Evolutionary conservation across 257 asterid species (phyloP).

Genomic region (Capsicum baccatum): DNA sequence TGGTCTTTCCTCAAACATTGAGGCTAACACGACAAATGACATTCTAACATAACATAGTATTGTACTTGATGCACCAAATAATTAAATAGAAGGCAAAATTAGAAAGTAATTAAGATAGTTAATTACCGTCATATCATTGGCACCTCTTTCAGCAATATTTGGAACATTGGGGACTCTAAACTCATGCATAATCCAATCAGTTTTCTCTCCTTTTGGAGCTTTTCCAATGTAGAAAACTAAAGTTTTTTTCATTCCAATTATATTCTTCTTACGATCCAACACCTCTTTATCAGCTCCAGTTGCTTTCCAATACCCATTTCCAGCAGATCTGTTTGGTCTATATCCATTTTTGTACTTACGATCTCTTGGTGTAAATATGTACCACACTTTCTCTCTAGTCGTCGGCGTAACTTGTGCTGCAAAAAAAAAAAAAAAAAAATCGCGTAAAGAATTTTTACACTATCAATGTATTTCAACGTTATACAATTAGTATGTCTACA

Average conservation of each 20-base stretch:
- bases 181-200: slow-evolving; percentile 47
- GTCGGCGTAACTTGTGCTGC: neutral
- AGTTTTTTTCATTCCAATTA: slow-evolving; percentile 33
- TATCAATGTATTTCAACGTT: neutral
- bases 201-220: slow-evolving; percentile 15
- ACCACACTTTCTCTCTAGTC: slow-evolving; percentile 33
- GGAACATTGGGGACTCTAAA: neutral
- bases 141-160: neutral
- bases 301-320: slow-evolving; percentile 46
- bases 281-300: slow-evolving; percentile 38
- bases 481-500: neutral
- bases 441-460: neutral
- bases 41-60: neutral
- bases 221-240: slow-evolving; percentile 35
- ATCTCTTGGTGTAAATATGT: slow-evolving; percentile 41
- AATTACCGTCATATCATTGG: slow-evolving; percentile 26
- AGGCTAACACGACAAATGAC: neutral
- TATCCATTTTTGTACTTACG: slow-evolving; percentile 36
- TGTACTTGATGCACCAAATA: neutral
- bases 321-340: slow-evolving; percentile 36
- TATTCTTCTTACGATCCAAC: neutral
- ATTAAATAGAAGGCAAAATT: no score
- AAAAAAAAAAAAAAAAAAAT: neutral
- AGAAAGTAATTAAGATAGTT: no score
- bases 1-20: no score